Evolutionary conservation across 1,284 basidiomycete species (phyloP), one percentile per base, ranked within the genome.

Genomic region (Ganoderma multipileum): DNA sequence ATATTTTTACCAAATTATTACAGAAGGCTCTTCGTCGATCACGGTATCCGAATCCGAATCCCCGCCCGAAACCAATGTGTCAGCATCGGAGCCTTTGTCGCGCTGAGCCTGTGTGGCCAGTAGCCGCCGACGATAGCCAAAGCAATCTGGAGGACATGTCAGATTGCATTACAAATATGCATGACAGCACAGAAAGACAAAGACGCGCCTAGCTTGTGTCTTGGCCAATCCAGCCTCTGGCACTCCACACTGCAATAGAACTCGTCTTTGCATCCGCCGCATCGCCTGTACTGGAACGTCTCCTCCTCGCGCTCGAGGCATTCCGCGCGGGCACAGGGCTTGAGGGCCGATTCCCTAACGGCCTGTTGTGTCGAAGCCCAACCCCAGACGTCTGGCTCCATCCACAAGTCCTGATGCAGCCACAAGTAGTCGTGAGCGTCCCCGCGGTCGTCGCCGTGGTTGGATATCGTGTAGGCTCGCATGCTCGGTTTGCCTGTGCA

Each of bases 351-450:
- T 18, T 65, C 70, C 66, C 74, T 77, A 6, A 77, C 77, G 36
- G 79, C 76, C 7, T 71, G 58, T 66, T 78, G 76, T 8, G 68
- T 72, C 66, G 80, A 76, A 4, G 77, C 80, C 82, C 82, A 84
- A 2, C 77, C 74, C 81, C 82, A 83, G 2, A 80, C 81, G 54
- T 76, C 76, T 2, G 73, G 70, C 41, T 77, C 73, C 78, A 80
- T 81, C 82, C 81, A 84, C 8, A 83, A 72, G 58, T 81, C 79
- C 62, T 83, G 82, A 0, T 79, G 75, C 1, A 82, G 70, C 78
- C 78, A 83, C 8, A 83, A 74, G 71, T 83, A 83, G 68, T 83
- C 81, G 20, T 81, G 80, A 12, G 82, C 80, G 18, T 81, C 82
- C 66, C 83, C 82, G 1, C 78, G 72, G 9, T 80, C 77, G 65